These are phyloP conservation scores for Alternaria ethzedia DNA, from an alignment of 2,329 filamentous ascomycete genomes.

Conservation along the genomic window DNA sequence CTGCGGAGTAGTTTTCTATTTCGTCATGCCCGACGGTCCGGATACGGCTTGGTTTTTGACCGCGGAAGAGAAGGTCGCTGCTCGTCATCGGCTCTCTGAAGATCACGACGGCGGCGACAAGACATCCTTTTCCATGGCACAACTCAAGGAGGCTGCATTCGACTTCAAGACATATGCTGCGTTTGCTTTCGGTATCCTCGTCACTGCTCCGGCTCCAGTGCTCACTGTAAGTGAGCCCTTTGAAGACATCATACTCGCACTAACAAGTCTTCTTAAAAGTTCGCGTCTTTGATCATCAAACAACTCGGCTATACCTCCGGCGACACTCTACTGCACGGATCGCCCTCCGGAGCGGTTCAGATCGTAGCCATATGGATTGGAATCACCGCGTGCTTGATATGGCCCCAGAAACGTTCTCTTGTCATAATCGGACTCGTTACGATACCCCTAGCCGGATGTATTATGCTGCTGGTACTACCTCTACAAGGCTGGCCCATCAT, in stretches of 20 bases:
- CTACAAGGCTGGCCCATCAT: conserved; percentile 57
- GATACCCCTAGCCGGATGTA: conserved; percentile 53
- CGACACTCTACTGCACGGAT: conserved; percentile 56
- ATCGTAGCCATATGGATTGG: conserved; percentile 57
- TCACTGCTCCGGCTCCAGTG: conserved; percentile 56
- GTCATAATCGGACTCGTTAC: conserved; percentile 51
- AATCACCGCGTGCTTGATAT: conserved; percentile 47
- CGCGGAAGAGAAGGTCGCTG: conserved; percentile 51
- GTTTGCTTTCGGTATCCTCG: conserved; percentile 51
- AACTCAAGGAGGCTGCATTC: conserved; percentile 54
- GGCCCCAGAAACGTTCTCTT: conserved; percentile 50
- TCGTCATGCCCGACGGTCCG: conserved; percentile 56
- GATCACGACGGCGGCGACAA: conserved; percentile 53
- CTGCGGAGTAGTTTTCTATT: conserved; percentile 54
- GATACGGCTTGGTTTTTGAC: conserved; percentile 59
- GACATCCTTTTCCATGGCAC: conserved; percentile 52
- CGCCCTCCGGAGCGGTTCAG: conserved; percentile 58
- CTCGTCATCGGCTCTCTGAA: conserved; percentile 46
- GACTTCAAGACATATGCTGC: conserved; percentile 49
- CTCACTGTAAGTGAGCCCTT: conserved; percentile 22
- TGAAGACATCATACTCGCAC: no score
- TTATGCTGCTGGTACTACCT: conserved; percentile 54
- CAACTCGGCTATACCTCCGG: conserved; percentile 40
- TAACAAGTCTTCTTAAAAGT: conserved; percentile 32
- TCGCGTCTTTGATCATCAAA: conserved; percentile 59